Percentiles rank a stretch among this genome's conserved stretches.
Conservation (phyloP, 208 protist genomes). For the Lotmaria passim region DNA sequence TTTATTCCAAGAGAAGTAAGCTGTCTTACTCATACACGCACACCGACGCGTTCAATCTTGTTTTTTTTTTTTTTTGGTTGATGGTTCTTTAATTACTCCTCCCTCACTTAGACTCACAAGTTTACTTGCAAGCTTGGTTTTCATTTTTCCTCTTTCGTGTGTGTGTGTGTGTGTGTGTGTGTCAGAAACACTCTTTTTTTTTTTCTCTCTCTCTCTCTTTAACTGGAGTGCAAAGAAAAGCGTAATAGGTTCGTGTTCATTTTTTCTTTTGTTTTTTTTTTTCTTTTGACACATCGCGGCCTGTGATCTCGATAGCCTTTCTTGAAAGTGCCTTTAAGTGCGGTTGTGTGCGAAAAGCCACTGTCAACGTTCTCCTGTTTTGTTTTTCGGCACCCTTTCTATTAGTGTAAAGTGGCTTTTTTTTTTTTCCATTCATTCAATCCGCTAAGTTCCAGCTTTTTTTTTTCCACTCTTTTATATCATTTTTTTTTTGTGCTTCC, state of each 20-base stretch:
- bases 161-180: constrained; percentile 3
- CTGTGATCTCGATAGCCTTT: background rate
- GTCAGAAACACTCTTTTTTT: too few species aligned
- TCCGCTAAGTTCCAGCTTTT: too few species aligned
- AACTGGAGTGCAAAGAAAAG: too few species aligned
- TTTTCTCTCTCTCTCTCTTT: too few species aligned
- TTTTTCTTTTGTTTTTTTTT: constrained; percentile 18
- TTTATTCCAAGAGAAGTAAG: background rate
- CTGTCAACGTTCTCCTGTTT: background rate
- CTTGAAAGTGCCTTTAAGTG: background rate
- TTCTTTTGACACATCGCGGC: background rate
- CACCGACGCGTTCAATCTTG: too few species aligned
- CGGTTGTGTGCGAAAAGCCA: background rate
- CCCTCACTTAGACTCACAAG: too few species aligned
- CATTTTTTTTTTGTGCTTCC: background rate
- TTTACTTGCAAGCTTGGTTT: too few species aligned
- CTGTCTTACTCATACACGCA: too few species aligned
- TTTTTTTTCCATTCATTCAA: background rate
- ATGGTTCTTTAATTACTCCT: background rate
- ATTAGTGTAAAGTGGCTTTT: too few species aligned
- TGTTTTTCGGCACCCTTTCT: background rate
- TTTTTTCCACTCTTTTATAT: background rate
- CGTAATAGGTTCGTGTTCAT: background rate
- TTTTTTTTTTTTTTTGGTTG: too few species aligned
- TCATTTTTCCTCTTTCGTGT: background rate